These are phyloP conservation scores for Polytolypa hystricis DNA, from an alignment of 2,329 filamentous ascomycete species.

Conservation along the genomic window DNA sequence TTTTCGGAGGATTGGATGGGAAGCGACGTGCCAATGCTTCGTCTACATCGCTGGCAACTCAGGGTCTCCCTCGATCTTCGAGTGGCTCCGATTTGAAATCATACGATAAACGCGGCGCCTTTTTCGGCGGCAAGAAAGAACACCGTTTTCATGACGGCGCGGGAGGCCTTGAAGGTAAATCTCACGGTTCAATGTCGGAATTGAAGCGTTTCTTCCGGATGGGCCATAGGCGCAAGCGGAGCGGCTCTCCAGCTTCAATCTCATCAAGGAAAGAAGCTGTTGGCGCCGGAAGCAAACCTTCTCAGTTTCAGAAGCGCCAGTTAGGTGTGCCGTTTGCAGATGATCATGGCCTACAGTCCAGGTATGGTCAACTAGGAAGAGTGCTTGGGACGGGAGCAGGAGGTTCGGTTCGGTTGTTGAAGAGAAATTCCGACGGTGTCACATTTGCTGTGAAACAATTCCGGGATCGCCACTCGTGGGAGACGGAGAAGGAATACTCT, in stretches of 20 bases:
- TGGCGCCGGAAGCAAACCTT: conserved; percentile 41
- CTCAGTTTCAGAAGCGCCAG: conserved; percentile 41
- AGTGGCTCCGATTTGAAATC: conserved; percentile 31
- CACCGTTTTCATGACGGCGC: conserved; percentile 37
- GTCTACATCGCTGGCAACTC: conserved; percentile 8
- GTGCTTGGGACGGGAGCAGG: conserved; percentile 89
- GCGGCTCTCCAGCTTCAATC: conserved; percentile 51
- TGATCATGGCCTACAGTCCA: conserved; percentile 79
- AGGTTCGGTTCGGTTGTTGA: conserved; percentile 88
- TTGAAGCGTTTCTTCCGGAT: conserved; percentile 91
- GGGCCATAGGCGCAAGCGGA: conserved; percentile 52
- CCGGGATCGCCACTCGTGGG: conserved; percentile 78
- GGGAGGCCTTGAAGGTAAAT: conserved; percentile 36
- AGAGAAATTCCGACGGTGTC: conserved; percentile 78
- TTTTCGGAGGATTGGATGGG: conserved; percentile 68
- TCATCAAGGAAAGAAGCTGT: conserved; percentile 45
- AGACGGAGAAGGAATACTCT: conserved; percentile 88
- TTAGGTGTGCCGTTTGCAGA: conserved; percentile 73
- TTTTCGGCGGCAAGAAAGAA: conserved; percentile 46
- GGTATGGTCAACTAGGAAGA: conserved; percentile 92
- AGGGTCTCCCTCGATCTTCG: conserved; percentile 36
- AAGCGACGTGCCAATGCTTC: conserved; percentile 47
- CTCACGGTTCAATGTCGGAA: conserved; percentile 80
- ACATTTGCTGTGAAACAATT: conserved; percentile 99
- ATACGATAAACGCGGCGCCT: conserved; percentile 42